Conservation (phyloP, 306 rosid species). For the Casuarina equisetifolia region DNA sequence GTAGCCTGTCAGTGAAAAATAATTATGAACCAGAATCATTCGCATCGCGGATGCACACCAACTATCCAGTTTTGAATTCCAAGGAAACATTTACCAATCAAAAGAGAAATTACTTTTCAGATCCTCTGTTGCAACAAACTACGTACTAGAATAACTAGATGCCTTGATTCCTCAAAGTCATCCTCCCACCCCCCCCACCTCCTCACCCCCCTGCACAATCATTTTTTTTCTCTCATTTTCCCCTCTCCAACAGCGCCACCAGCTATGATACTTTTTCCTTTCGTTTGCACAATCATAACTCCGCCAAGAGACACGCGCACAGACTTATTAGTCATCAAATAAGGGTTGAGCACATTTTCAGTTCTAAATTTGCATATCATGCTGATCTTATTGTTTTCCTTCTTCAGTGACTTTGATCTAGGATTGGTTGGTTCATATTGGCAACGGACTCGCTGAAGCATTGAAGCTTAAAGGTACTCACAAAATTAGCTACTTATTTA, state of each 20-base stretch:
- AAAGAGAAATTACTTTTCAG: neutral
- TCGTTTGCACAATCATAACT: neutral
- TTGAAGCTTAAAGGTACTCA: neutral
- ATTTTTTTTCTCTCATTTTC: too few species aligned
- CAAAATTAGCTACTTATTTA: neutral
- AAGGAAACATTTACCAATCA: neutral
- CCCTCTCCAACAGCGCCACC: neutral
- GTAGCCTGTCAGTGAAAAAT: constrained; percentile 59
- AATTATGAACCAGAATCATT: constrained; percentile 20
- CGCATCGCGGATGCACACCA: neutral
- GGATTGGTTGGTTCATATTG: neutral
- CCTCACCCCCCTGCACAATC: too few species aligned
- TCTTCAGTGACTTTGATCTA: neutral
- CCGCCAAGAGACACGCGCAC: neutral
- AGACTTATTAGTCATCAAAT: neutral
- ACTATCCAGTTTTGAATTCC: neutral
- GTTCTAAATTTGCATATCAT: neutral
- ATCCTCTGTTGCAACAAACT: neutral
- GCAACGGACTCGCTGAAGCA: neutral
- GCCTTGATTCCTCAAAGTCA: neutral
- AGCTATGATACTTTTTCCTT: neutral
- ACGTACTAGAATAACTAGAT: neutral
- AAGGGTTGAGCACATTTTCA: neutral
- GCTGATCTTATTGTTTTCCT: neutral
- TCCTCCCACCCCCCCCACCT: too few species aligned